phyloP scores from a whole-genome alignment of 2,329 filamentous ascomycete genomes.

The Corniculantispora saksenae region DNA sequence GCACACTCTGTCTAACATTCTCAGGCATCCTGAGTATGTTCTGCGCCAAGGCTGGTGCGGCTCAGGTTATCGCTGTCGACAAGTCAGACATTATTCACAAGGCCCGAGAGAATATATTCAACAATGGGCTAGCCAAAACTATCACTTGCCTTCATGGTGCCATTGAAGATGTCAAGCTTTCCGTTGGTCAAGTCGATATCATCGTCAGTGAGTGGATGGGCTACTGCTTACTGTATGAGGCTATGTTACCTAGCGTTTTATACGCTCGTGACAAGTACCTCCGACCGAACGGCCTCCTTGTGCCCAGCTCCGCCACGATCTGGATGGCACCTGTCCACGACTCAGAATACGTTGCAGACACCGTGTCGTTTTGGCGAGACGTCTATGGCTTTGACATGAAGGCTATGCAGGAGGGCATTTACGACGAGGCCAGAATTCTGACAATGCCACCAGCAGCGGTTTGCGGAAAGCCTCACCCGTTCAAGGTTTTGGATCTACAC shows the following conservation, averaged over 20 bases:
- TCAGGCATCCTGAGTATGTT: slow-evolving; percentile 88
- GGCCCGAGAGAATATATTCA: slow-evolving; percentile 79
- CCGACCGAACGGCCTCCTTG: slow-evolving; percentile 75
- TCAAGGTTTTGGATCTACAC: slow-evolving; percentile 77
- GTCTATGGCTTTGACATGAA: slow-evolving; percentile 96
- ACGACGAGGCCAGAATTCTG: slow-evolving; percentile 79
- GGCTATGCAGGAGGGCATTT: slow-evolving; percentile 81
- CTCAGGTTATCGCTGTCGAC: slow-evolving; percentile 86
- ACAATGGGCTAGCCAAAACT: slow-evolving; percentile 71
- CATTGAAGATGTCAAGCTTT: slow-evolving; percentile 82
- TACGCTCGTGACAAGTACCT: slow-evolving; percentile 87
- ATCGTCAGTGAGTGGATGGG: slow-evolving; percentile 99
- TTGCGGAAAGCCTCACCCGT: slow-evolving; percentile 62
- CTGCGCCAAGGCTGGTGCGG: slow-evolving; percentile 85
- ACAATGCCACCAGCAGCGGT: slow-evolving; percentile 64
- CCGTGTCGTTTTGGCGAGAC: slow-evolving; percentile 83
- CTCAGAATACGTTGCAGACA: slow-evolving; percentile 73
- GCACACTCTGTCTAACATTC: neutral
- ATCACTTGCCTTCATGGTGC: slow-evolving; percentile 83
- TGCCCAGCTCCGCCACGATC: slow-evolving; percentile 82
- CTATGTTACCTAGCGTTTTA: slow-evolving; percentile 91
- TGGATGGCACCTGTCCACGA: slow-evolving; percentile 81
- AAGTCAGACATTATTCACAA: slow-evolving; percentile 89
- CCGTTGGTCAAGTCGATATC: slow-evolving; percentile 81
- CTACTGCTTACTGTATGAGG: slow-evolving; percentile 89